Conservation (phyloP, 1,284 basidiomycete genomes). For the Apiotrichum gracile region DNA sequence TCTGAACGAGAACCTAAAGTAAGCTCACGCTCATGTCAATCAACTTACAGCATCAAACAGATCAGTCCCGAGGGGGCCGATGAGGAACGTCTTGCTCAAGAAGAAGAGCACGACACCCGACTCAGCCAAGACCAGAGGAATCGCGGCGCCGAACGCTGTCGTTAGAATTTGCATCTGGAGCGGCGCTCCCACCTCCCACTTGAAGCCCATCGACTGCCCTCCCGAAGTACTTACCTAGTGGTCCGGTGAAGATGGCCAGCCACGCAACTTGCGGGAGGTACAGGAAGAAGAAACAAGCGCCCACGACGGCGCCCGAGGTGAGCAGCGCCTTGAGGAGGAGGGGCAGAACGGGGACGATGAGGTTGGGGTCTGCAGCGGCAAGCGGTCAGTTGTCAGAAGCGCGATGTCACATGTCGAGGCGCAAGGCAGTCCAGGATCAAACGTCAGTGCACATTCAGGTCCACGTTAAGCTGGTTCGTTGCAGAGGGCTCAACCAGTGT, state of each 20-base stretch:
- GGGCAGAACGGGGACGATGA: constrained; percentile 45
- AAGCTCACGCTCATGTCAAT: not conserved
- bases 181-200: not conserved
- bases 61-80: constrained; percentile 51
- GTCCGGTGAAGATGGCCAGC: constrained; percentile 59
- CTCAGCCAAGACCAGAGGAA: constrained; percentile 50
- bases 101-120: constrained; percentile 50
- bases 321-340: constrained; percentile 39
- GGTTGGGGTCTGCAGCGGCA: constrained; percentile 40
- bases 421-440: not conserved
- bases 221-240: constrained; percentile 46
- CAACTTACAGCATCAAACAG: constrained; percentile 46
- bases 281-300: constrained; percentile 57
- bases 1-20: constrained; percentile 43
- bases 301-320: constrained; percentile 47
- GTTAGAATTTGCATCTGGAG: not conserved
- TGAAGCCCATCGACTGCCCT: not conserved
- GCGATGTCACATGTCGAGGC: not conserved
- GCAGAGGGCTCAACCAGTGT: too few relatives aligned
- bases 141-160: constrained; percentile 46
- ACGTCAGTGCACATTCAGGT: not conserved
- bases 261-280: constrained; percentile 65
- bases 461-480: too few relatives aligned
- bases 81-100: constrained; percentile 52
- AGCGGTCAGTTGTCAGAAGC: not conserved